phyloP scores from a whole-genome alignment of 176 grass and related monocot genomes.

The Elaeis guineensis region DNA sequence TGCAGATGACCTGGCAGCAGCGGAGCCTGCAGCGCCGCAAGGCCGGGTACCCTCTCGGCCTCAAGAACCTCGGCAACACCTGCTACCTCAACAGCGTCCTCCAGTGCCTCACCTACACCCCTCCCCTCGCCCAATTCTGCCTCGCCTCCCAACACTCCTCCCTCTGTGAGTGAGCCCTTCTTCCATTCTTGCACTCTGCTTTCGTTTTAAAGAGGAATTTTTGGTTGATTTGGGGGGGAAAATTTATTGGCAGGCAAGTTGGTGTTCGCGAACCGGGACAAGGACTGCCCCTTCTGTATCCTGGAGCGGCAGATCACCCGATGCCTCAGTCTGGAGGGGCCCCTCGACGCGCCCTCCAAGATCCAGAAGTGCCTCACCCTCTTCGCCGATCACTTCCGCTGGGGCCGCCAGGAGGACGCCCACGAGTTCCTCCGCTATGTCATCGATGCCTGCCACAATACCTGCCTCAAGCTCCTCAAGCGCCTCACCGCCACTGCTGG shows the following conservation, averaged over 20 bases:
- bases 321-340: constrained; percentile 31
- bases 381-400: constrained; percentile 65
- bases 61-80: constrained; percentile 92
- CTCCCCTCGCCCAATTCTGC: constrained; percentile 81
- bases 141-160: constrained; percentile 62
- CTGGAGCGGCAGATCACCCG: constrained; percentile 65
- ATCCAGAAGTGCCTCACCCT: constrained; percentile 51
- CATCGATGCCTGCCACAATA: constrained; percentile 73
- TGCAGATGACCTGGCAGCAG: constrained; percentile 33
- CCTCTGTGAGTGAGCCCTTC: constrained; percentile 35
- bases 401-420: constrained; percentile 83
- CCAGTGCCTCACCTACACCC: constrained; percentile 87
- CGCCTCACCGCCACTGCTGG: constrained; percentile 23
- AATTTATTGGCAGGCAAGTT: constrained; percentile 50
- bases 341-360: constrained; percentile 51
- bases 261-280: constrained; percentile 65
- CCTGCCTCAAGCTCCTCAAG: constrained; percentile 50
- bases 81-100: constrained; percentile 98
- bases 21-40: constrained; percentile 24
- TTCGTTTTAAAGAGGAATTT: not conserved
- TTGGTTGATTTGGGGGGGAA: not conserved
- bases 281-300: constrained; percentile 82
- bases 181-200: not conserved
- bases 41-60: constrained; percentile 56
- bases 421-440: constrained; percentile 85